A percentile compares a stretch with the other conserved stretches of the same genome.
These are phyloP conservation scores for Sextonia rubra DNA, from an alignment of 164 flowering plant species.

Conservation along the genomic window DNA sequence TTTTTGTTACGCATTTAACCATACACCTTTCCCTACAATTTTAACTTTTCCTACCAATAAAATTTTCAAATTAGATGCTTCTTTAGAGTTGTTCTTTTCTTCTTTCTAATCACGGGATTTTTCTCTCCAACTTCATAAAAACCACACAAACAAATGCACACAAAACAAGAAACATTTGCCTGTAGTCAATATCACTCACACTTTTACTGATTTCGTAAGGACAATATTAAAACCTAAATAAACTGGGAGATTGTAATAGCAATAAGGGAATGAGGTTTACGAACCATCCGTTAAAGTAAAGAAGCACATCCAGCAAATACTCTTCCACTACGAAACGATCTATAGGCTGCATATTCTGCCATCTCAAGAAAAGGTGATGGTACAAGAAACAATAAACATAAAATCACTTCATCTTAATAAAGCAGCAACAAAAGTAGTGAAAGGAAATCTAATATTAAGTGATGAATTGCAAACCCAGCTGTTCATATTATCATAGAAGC, in stretches of 20 bases:
- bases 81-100: no score
- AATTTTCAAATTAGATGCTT: no score
- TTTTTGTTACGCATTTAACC: no score
- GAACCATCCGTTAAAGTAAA: constrained; percentile 92
- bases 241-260: neutral
- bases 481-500: neutral
- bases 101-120: no score
- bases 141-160: no score
- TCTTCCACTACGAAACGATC: constrained; percentile 93
- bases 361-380: constrained; percentile 13
- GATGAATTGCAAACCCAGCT: neutral
- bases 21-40: no score
- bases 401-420: no score
- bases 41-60: no score
- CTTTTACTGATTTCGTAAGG: neutral
- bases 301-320: constrained; percentile 86
- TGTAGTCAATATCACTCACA: no score
- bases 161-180: no score
- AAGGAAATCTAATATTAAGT: neutral
- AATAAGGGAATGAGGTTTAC: constrained; percentile 22
- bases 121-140: no score
- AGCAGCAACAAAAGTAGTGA: neutral
- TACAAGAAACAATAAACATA: neutral
- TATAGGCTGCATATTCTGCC: constrained; percentile 86
- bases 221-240: neutral